Evolutionary conservation across 257 asterid species (phyloP).

Genomic region (Striga asiatica): DNA sequence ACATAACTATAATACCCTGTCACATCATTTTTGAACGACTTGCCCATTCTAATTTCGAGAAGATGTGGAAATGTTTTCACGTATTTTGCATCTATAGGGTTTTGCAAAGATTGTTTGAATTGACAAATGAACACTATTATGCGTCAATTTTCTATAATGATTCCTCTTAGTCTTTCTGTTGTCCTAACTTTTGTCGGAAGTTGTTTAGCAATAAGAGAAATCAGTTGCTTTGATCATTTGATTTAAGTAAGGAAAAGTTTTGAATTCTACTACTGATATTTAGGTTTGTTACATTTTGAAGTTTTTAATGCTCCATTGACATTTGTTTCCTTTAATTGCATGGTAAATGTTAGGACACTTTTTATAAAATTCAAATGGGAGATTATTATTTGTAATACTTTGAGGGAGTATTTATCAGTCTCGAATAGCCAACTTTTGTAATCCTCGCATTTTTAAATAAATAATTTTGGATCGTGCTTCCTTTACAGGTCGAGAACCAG

Average conservation of each 20-base stretch:
- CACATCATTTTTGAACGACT: not conserved
- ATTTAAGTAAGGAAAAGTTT: not conserved
- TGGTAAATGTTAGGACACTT: no score
- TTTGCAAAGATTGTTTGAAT: not conserved
- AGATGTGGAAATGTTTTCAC: not conserved
- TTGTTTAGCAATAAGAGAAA: not conserved
- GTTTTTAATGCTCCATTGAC: no score
- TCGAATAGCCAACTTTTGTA: no score
- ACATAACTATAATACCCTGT: not conserved
- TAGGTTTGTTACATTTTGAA: no score
- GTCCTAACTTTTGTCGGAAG: not conserved
- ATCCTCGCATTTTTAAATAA: no score
- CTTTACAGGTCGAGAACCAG: slow-evolving; percentile 82
- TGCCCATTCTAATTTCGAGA: not conserved
- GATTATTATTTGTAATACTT: no score
- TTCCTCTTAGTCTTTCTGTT: not conserved
- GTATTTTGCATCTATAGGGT: not conserved
- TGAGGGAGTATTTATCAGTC: no score
- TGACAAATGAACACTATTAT: not conserved
- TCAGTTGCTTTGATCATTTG: slow-evolving; percentile 2
- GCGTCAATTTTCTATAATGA: not conserved
- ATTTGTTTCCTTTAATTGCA: no score
- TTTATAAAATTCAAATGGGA: no score
- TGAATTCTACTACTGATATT: not conserved
- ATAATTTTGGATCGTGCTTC: not conserved